Evolutionary conservation across 129 eudicot species (phyloP).

Genomic region (Pseudognaphalium luteoalbum): DNA sequence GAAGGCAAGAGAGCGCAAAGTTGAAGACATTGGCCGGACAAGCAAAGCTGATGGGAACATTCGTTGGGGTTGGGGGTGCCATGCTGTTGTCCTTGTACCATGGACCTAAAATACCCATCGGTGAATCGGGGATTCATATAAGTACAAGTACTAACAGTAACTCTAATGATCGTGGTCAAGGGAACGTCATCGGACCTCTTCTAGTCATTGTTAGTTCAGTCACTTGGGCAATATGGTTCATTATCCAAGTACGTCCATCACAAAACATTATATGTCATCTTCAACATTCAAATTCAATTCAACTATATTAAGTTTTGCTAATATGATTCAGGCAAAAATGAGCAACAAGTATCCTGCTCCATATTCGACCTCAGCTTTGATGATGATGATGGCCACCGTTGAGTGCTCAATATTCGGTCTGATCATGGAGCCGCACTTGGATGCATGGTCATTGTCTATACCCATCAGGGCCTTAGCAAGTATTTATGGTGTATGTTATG

Average conservation of each 20-base stretch:
- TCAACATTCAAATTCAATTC: neutral
- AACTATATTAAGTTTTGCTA: too few species aligned
- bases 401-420: constrained; percentile 45
- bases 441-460: constrained; percentile 63
- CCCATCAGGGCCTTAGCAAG: constrained; percentile 53
- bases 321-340: constrained; percentile 51
- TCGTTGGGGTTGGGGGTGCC: constrained; percentile 78
- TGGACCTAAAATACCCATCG: constrained; percentile 55
- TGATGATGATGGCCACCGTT: constrained; percentile 59
- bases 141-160: neutral
- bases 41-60: constrained; percentile 75
- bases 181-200: constrained; percentile 52
- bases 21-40: constrained; percentile 63
- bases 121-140: constrained; percentile 57
- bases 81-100: constrained; percentile 77
- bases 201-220: constrained; percentile 53
- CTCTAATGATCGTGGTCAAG: constrained; percentile 15
- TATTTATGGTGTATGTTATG: constrained; percentile 56
- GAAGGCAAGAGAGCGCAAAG: constrained; percentile 63
- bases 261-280: neutral
- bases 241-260: constrained; percentile 59
- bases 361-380: constrained; percentile 70
- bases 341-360: constrained; percentile 61
- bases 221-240: constrained; percentile 68
- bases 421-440: constrained; percentile 40